phyloP scores from a whole-genome alignment of 108 stramenopile species.

The Cyclostephanos invisitatus region DNA sequence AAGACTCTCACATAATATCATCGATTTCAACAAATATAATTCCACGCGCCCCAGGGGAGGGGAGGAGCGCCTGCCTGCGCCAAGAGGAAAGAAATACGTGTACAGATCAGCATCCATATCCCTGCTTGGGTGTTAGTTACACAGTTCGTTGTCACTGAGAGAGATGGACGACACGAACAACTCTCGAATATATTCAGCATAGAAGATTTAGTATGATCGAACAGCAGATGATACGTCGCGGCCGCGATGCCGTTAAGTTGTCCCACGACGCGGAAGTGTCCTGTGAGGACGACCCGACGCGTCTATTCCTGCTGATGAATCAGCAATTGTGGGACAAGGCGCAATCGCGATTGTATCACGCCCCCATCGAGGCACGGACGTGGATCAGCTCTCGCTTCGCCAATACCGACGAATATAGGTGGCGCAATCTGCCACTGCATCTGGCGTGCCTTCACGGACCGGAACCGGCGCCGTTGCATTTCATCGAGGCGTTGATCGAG shows the following conservation, averaged over 20 bases:
- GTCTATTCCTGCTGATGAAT: slow-evolving; percentile 21
- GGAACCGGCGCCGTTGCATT: slow-evolving; percentile 19
- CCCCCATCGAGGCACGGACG: slow-evolving; percentile 8
- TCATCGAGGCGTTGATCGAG: slow-evolving; percentile 20
- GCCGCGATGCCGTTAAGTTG: slow-evolving; percentile 29
- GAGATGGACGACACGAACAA: too few species aligned
- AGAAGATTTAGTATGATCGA: too few species aligned
- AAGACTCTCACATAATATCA: too few species aligned
- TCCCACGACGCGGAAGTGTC: slow-evolving; percentile 12
- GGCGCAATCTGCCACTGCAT: slow-evolving; percentile 26
- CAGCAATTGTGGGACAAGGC: slow-evolving; percentile 22
- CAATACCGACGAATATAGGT: background rate
- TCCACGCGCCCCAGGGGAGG: too few species aligned
- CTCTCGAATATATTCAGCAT: too few species aligned
- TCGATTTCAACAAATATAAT: too few species aligned
- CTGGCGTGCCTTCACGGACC: slow-evolving; percentile 20
- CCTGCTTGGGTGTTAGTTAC: too few species aligned
- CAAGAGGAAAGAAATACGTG: too few species aligned
- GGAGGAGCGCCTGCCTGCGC: too few species aligned
- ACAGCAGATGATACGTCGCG: background rate
- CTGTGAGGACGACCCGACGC: slow-evolving; percentile 15
- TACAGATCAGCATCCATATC: too few species aligned
- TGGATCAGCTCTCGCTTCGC: slow-evolving; percentile 17
- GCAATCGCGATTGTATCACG: background rate
- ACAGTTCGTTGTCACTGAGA: too few species aligned